Evolutionary conservation across 495 filamentous ascomycete genomes (phyloP).

Genomic region (Physcia stellaris): DNA sequence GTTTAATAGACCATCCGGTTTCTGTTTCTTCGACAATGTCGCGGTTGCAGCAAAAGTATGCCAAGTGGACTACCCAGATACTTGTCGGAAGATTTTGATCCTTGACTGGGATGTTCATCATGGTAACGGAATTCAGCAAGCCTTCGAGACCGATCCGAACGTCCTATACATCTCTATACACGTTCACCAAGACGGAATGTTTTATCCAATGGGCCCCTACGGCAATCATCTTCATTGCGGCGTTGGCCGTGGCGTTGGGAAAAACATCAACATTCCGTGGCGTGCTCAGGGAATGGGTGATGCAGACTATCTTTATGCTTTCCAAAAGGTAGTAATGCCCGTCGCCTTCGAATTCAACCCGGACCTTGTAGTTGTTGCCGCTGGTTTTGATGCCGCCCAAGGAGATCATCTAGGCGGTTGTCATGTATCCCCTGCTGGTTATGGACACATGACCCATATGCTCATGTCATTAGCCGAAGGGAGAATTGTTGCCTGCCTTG

Average conservation of each 20-base stretch:
- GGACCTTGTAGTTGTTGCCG: constrained; percentile 91
- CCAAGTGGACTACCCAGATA: constrained; percentile 57
- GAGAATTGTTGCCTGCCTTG: constrained; percentile 81
- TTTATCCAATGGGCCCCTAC: constrained; percentile 70
- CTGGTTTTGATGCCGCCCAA: constrained; percentile 89
- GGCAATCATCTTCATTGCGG: constrained; percentile 71
- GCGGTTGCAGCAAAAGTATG: constrained; percentile 77
- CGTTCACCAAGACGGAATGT: constrained; percentile 64
- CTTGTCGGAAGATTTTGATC: constrained; percentile 77
- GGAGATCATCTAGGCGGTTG: constrained; percentile 89
- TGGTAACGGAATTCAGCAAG: constrained; percentile 90
- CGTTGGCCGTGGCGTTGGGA: constrained; percentile 55
- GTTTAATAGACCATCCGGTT: constrained; percentile 68
- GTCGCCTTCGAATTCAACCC: constrained; percentile 86
- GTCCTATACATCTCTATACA: constrained; percentile 96
- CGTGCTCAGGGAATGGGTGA: constrained; percentile 85
- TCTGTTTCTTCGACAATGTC: constrained; percentile 97
- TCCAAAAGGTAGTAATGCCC: constrained; percentile 95
- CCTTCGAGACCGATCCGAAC: constrained; percentile 89
- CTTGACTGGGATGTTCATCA: constrained; percentile 80
- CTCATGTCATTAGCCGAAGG: constrained; percentile 89
- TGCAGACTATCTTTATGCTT: constrained; percentile 91
- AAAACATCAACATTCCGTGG: constrained; percentile 95
- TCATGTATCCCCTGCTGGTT: constrained; percentile 78
- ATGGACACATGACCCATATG: constrained; percentile 98